Base-by-base conservation (phyloP, 2,329 filamentous ascomycete species). In the Ceratocystis cubensis region DNA sequence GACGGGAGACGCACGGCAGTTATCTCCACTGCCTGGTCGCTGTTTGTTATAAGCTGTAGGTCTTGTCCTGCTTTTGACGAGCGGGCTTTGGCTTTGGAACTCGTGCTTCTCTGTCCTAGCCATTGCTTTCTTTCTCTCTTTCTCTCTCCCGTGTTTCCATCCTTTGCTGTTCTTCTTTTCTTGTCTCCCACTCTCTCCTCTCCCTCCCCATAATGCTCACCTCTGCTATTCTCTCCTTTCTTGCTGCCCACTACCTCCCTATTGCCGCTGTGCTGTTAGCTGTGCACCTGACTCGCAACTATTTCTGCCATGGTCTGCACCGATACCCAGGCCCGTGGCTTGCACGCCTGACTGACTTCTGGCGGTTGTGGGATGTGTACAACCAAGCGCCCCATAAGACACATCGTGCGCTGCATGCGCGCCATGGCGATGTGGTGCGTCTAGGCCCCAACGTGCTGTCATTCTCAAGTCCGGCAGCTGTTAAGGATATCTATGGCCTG, bases 241-340 rank as follows among this genome's bases (percentile, higher is more conserved):
- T 77, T 44, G 74, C 76, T 71, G 76, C 96, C 75, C 93, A 59
- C 30, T 59, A 97, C 81, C 96, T 93, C 92, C 85, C 96, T 78
- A 91, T 93, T 37, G 90, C 96, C 37, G 96, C 91, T 5, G 92
- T 92, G 28, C 81, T 96, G 70, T 96, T 93, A 59, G 96, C 92
- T 22, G 92, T 93, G n/a, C 64, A 20, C 25, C 63, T 69, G 22
- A 41, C 37, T 22, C 63, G 50, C 28, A 69, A 69, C 64, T 66
- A 66, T 69, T 77, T 77, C 61, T 81, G 79, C 70, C 75, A 80
- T 63, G 86, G 87, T 5, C 75, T 91, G 67, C 83, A 86, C 74
- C 84, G 81, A 72, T 90, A 89, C 70, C 89, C 89, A 0, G 89
- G 89, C 0, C 88, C 86, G 0, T 78, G 85, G 66, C 72, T 89